Conservation (phyloP, 495 filamentous ascomycete species). For the Penicillium steckii region DNA sequence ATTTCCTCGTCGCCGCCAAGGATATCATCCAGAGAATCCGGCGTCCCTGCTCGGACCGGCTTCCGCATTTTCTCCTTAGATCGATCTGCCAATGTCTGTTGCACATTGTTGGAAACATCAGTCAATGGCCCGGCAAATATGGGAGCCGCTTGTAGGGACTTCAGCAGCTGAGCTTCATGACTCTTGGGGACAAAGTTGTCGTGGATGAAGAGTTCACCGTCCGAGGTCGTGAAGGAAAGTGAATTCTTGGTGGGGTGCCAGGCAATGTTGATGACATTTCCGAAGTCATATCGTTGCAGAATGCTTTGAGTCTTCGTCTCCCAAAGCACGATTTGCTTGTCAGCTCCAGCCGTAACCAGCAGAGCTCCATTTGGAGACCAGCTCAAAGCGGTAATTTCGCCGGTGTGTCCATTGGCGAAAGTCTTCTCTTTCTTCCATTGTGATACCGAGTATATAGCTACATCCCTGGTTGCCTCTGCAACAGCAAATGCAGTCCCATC, state of each 20-base stretch:
- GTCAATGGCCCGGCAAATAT: constrained; percentile 78
- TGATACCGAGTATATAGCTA: constrained; percentile 79
- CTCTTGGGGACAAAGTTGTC: constrained; percentile 72
- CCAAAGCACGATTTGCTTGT: constrained; percentile 85
- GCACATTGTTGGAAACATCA: constrained; percentile 66
- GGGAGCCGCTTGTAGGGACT: constrained; percentile 70
- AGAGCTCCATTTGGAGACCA: constrained; percentile 96
- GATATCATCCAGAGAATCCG: constrained; percentile 61
- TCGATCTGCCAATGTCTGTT: constrained; percentile 54
- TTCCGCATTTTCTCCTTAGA: constrained; percentile 47
- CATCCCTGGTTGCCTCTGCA: constrained; percentile 78
- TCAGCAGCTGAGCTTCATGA: constrained; percentile 57
- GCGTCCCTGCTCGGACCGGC: constrained; percentile 44
- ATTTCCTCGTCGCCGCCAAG: constrained; percentile 50
- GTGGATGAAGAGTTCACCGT: constrained; percentile 89
- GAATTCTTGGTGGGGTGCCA: constrained; percentile 93
- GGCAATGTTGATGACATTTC: constrained; percentile 75
- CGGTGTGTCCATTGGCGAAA: constrained; percentile 77
- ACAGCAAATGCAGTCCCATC: constrained; percentile 90
- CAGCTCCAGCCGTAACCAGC: constrained; percentile 76
- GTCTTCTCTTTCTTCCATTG: constrained; percentile 81
- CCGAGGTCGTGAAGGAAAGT: constrained; percentile 83
- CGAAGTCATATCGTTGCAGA: constrained; percentile 62
- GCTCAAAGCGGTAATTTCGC: constrained; percentile 79
- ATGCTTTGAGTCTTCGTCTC: constrained; percentile 83